phyloP scores from a whole-genome alignment of 345 rosid genomes.

The Pelargonium nanum region DNA sequence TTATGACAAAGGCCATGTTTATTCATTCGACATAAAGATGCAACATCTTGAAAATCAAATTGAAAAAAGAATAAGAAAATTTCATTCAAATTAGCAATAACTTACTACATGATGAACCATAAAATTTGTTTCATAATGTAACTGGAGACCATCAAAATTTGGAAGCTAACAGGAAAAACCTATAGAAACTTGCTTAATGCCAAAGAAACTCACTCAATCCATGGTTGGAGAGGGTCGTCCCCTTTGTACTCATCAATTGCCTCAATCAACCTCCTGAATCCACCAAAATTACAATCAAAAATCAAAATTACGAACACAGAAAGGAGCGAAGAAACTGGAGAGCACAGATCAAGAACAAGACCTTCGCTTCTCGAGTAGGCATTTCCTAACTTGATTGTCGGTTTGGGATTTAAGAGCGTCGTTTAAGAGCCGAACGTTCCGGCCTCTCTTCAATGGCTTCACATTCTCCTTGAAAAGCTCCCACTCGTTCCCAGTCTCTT shows the following conservation, averaged over 20 bases:
- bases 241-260: slow-evolving; percentile 69
- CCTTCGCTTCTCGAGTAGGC: slow-evolving; percentile 63
- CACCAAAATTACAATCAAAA: neutral
- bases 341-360: slow-evolving; percentile 1
- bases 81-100: neutral
- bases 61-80: neutral
- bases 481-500: slow-evolving; percentile 76
- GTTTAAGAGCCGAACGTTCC: slow-evolving; percentile 57
- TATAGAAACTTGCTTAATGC: too few species aligned
- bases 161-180: too few species aligned
- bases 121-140: too few species aligned
- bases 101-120: too few species aligned
- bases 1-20: neutral
- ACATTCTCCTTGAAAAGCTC: slow-evolving; percentile 89
- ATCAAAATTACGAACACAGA: neutral
- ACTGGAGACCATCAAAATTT: too few species aligned
- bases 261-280: slow-evolving; percentile 54
- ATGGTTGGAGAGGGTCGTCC: slow-evolving; percentile 74
- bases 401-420: slow-evolving; percentile 61
- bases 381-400: slow-evolving; percentile 35
- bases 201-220: slow-evolving; percentile 53
- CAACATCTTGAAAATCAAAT: neutral
- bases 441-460: slow-evolving; percentile 78
- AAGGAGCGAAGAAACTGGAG: neutral
- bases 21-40: neutral